Evolutionary conservation across 2,329 filamentous ascomycete species (phyloP).

Genomic region (Pezicula neosporulosa): DNA sequence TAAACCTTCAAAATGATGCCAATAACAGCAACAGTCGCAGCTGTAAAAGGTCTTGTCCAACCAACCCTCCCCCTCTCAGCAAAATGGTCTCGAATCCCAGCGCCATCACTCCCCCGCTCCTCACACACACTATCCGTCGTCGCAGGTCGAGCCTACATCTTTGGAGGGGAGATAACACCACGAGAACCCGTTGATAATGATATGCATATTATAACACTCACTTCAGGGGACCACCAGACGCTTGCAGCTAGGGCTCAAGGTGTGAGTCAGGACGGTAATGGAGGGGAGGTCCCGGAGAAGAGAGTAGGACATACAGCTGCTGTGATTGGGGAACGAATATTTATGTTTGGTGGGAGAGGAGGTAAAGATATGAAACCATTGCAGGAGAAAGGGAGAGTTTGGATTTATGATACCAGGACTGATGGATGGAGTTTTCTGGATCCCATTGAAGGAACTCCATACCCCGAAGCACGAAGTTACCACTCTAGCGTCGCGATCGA

Average conservation of each 20-base stretch:
- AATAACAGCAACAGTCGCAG: conserved; percentile 17
- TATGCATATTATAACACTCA: conserved; percentile 62
- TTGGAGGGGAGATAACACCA: conserved; percentile 70
- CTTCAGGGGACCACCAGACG: conserved; percentile 53
- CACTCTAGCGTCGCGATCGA: conserved; percentile 59
- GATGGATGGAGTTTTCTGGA: conserved; percentile 62
- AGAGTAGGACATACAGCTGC: conserved; percentile 73
- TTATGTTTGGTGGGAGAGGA: conserved; percentile 77
- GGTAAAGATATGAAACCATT: conserved; percentile 66
- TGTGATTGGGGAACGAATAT: conserved; percentile 66
- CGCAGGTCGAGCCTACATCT: conserved; percentile 60
- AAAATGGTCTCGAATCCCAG: conserved; percentile 56
- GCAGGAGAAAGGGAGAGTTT: conserved; percentile 71
- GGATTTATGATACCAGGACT: conserved; percentile 68
- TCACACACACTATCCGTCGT: conserved; percentile 68
- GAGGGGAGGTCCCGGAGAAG: conserved; percentile 53
- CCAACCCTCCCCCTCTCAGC: conserved; percentile 39
- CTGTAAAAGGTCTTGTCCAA: conserved; percentile 21
- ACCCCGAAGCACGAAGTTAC: conserved; percentile 66
- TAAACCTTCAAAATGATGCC: conserved; percentile 23
- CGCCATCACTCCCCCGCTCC: conserved; percentile 62
- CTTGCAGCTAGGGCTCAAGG: conserved; percentile 46
- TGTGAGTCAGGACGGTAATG: background rate
- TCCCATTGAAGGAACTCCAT: conserved; percentile 46
- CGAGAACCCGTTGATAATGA: conserved; percentile 69